phyloP scores from a whole-genome alignment of 371 early-diverging fungal species.

The Dichotomocladium elegans region DNA sequence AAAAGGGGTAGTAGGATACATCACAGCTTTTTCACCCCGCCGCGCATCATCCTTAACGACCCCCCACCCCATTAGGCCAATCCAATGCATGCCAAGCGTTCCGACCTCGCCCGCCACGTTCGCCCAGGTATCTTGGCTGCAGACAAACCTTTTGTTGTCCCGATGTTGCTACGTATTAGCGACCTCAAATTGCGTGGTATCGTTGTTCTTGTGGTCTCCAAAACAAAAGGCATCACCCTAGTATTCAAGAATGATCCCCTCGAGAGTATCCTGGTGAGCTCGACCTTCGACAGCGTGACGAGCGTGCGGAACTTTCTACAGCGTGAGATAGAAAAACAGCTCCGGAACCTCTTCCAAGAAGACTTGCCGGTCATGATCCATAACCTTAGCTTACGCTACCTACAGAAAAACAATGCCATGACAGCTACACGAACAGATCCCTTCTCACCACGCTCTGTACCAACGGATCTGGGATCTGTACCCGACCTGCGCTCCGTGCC shows the following conservation, averaged over 20 bases:
- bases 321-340: constrained; percentile 23
- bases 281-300: constrained; percentile 91
- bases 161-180: constrained; percentile 90
- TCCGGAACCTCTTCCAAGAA: constrained; percentile 87
- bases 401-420: constrained; percentile 8
- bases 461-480: too few species aligned
- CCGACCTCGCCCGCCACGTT: constrained; percentile 60
- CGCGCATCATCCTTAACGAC: neutral
- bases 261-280: constrained; percentile 87
- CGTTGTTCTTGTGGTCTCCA: constrained; percentile 87
- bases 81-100: constrained; percentile 56
- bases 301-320: constrained; percentile 87
- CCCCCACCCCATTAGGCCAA: constrained; percentile 59
- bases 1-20: too few species aligned
- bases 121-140: constrained; percentile 84
- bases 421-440: neutral
- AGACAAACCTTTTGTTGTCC: constrained; percentile 90
- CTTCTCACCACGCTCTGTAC: neutral
- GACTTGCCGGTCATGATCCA: constrained; percentile 94
- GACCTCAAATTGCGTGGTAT: constrained; percentile 88
- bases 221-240: constrained; percentile 88
- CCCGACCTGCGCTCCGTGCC: too few species aligned
- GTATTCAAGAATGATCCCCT: constrained; percentile 97
- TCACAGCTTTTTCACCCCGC: too few species aligned
- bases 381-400: constrained; percentile 62